These are phyloP conservation scores for Gossypium davidsonii DNA, from an alignment of 441 rosid species.

Conservation along the genomic window DNA sequence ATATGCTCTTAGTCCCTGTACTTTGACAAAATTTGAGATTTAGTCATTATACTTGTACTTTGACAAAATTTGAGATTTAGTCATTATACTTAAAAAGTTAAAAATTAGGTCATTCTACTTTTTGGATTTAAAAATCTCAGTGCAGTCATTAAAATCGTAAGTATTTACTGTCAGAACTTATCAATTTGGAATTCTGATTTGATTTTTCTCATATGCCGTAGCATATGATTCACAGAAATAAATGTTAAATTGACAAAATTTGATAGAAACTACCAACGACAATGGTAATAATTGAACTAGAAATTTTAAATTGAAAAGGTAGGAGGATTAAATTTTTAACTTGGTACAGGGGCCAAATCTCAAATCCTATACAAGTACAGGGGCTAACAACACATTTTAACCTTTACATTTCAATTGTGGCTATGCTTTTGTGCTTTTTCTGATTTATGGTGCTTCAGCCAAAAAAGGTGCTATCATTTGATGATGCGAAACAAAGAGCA, in stretches of 20 bases:
- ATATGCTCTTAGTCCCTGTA: neutral
- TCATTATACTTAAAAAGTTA: neutral
- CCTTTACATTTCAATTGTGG: neutral
- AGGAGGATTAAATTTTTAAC: neutral
- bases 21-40: neutral
- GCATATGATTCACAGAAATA: neutral
- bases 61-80: neutral
- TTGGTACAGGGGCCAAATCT: neutral
- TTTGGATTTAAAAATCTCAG: neutral
- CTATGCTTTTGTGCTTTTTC: neutral
- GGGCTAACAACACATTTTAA: neutral
- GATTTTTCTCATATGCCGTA: neutral
- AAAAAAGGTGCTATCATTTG: conserved; percentile 84
- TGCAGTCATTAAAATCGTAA: neutral
- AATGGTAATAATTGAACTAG: neutral
- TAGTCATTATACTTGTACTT: neutral
- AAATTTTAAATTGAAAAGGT: neutral
- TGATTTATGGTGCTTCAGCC: conserved; percentile 45
- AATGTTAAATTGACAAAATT: neutral
- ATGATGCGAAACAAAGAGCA: conserved; percentile 87
- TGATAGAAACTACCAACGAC: neutral
- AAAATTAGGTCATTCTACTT: neutral
- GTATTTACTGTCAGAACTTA: neutral
- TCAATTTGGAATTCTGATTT: neutral
- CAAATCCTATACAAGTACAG: neutral